phyloP scores from a whole-genome alignment of 768 basidiomycete genomes.

The Kwoniella europaea region DNA sequence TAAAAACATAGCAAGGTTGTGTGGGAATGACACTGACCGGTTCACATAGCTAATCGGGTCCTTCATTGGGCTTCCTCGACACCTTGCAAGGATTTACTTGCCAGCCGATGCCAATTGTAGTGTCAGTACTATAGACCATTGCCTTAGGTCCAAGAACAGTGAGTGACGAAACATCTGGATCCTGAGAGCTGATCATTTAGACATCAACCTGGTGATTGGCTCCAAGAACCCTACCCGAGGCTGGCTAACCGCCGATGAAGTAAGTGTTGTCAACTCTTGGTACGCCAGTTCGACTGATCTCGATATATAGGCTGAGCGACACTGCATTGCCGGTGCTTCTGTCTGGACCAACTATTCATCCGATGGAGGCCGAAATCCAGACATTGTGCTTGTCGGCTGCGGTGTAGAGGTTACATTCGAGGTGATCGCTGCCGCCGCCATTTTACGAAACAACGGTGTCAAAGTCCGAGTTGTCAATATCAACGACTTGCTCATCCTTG shows the following conservation, averaged over 20 bases:
- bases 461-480: slow-evolving; percentile 85
- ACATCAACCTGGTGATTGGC: slow-evolving; percentile 70
- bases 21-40: no score
- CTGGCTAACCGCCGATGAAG: slow-evolving; percentile 45
- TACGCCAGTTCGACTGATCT: neutral
- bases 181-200: slow-evolving; percentile 29
- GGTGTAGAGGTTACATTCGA: slow-evolving; percentile 87
- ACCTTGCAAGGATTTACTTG: slow-evolving; percentile 60
- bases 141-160: slow-evolving; percentile 81
- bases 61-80: slow-evolving; percentile 74
- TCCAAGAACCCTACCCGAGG: slow-evolving; percentile 67
- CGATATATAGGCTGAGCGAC: slow-evolving; percentile 60
- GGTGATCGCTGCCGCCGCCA: slow-evolving; percentile 80
- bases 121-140: slow-evolving; percentile 81
- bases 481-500: slow-evolving; percentile 84
- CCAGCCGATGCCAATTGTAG: slow-evolving; percentile 91
- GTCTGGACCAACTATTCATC: slow-evolving; percentile 83
- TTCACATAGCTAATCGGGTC: slow-evolving; percentile 74
- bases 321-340: slow-evolving; percentile 84
- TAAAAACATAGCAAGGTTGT: neutral
- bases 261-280: slow-evolving; percentile 19
- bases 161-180: slow-evolving; percentile 10
- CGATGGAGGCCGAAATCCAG: slow-evolving; percentile 65
- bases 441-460: slow-evolving; percentile 73
- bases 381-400: slow-evolving; percentile 77